Percentiles rank a stretch among this genome's conserved stretches.
Evolutionary conservation across 495 filamentous ascomycete species (phyloP).

Genomic region (Xylaria nigripes): DNA sequence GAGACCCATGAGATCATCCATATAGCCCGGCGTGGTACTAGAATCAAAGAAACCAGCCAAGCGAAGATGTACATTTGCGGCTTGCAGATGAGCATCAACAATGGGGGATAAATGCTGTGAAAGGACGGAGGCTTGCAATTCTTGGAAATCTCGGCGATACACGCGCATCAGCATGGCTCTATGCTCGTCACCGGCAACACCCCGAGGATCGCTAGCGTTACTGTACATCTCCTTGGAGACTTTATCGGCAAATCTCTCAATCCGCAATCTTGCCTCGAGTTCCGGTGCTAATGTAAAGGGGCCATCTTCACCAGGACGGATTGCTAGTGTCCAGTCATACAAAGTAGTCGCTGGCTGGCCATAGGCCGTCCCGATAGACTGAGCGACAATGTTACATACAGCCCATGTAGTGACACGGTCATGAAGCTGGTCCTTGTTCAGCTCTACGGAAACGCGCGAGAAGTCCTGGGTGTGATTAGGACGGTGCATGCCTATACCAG

Average conservation of each 20-base stretch:
- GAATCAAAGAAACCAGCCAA: constrained; percentile 86
- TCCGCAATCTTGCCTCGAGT: constrained; percentile 60
- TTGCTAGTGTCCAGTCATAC: constrained; percentile 77
- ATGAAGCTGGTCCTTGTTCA: constrained; percentile 75
- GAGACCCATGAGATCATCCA: constrained; percentile 66
- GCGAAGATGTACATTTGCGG: constrained; percentile 73
- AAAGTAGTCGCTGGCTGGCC: constrained; percentile 82
- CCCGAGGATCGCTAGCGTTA: constrained; percentile 66
- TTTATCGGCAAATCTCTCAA: constrained; percentile 78
- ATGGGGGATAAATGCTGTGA: constrained; percentile 48
- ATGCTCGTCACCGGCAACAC: constrained; percentile 62
- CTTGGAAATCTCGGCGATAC: constrained; percentile 47
- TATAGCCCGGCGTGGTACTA: constrained; percentile 61
- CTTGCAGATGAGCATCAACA: constrained; percentile 65
- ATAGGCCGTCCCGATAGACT: constrained; percentile 83
- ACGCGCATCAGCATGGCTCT: constrained; percentile 57
- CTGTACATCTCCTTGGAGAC: constrained; percentile 80
- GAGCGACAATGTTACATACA: constrained; percentile 86
- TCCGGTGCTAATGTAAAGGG: constrained; percentile 61
- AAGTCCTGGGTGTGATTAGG: constrained; percentile 89
- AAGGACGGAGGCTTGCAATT: constrained; percentile 44
- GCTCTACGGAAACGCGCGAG: constrained; percentile 68
- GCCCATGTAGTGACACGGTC: constrained; percentile 88
- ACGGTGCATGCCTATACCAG: constrained; percentile 82
- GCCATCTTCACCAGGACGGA: constrained; percentile 52